phyloP scores from a whole-genome alignment of 805 yeast genomes.

The Wickerhamiella azyma region DNA sequence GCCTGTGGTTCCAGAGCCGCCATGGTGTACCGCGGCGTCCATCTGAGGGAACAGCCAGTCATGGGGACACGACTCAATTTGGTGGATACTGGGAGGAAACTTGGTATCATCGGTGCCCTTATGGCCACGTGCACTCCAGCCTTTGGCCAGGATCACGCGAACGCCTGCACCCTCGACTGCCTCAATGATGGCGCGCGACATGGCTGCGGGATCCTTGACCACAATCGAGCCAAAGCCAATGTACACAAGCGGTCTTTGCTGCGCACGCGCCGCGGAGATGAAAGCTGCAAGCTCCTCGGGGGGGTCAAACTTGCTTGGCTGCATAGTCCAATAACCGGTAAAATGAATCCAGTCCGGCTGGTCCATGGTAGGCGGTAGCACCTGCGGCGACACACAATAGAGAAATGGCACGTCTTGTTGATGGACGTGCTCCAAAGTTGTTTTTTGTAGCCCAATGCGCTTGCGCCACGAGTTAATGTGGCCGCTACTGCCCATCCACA shows the following conservation, averaged over 20 bases:
- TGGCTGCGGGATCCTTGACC: slow-evolving; percentile 63
- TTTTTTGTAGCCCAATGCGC: slow-evolving; percentile 50
- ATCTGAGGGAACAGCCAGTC: slow-evolving; percentile 85
- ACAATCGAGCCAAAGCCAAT: slow-evolving; percentile 95
- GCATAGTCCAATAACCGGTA: slow-evolving; percentile 91
- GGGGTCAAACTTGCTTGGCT: slow-evolving; percentile 41
- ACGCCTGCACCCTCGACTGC: slow-evolving; percentile 75
- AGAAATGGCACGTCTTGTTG: slow-evolving; percentile 75
- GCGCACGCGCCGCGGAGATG: slow-evolving; percentile 44
- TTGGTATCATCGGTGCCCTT: slow-evolving; percentile 24
- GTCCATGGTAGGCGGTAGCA: slow-evolving; percentile 86
- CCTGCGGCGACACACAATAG: slow-evolving; percentile 76
- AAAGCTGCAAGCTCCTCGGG: slow-evolving; percentile 45
- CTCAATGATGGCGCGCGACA: slow-evolving; percentile 64
- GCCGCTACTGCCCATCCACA: slow-evolving; percentile 83
- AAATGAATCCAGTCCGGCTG: slow-evolving; percentile 92
- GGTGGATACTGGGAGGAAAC: slow-evolving; percentile 50
- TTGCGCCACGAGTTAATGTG: slow-evolving; percentile 84
- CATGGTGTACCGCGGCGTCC: slow-evolving; percentile 94
- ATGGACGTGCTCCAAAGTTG: slow-evolving; percentile 56
- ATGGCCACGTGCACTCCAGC: slow-evolving; percentile 74
- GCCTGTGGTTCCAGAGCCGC: slow-evolving; percentile 95
- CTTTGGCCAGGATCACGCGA: slow-evolving; percentile 76
- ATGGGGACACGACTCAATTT: slow-evolving; percentile 69
- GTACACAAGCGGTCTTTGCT: slow-evolving; percentile 62